These are phyloP conservation scores for Annulohypoxylon truncatum DNA, from an alignment of 2,329 filamentous ascomycete genomes.

Conservation along the genomic window DNA sequence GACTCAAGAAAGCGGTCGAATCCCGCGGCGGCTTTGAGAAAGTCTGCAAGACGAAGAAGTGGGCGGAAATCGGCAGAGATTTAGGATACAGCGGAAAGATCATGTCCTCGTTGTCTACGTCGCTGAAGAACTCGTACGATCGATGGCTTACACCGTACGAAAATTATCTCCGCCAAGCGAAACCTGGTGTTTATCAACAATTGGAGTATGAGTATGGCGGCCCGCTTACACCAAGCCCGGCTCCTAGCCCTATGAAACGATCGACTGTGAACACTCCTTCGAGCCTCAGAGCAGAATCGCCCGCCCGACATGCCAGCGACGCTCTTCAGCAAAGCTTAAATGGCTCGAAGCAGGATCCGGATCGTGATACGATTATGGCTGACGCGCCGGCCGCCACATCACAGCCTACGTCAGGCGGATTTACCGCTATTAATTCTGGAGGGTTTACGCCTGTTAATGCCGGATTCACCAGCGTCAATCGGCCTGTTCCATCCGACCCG, in stretches of 20 bases:
- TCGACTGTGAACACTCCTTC: conserved; percentile 70
- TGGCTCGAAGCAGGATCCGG: conserved; percentile 58
- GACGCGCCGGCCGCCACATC: conserved; percentile 57
- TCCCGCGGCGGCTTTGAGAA: conserved; percentile 93
- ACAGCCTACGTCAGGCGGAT: conserved; percentile 63
- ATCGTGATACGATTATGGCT: conserved; percentile 61
- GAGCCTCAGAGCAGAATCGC: conserved; percentile 72
- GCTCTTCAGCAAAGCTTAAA: conserved; percentile 62
- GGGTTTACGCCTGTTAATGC: conserved; percentile 81
- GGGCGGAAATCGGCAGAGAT: conserved; percentile 97
- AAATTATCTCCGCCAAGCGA: conserved; percentile 89
- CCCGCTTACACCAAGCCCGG: conserved; percentile 81
- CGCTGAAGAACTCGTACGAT: conserved; percentile 97
- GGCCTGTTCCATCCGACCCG: conserved; percentile 56
- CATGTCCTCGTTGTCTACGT: conserved; percentile 98
- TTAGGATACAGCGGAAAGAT: conserved; percentile 99
- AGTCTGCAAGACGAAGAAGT: conserved; percentile 98
- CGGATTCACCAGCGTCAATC: conserved; percentile 76
- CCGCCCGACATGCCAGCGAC: conserved; percentile 69
- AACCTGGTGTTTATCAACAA: conserved; percentile 96
- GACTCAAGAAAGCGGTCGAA: conserved; percentile 96
- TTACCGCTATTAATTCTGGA: conserved; percentile 69
- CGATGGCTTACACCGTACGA: conserved; percentile 98
- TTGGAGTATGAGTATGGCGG: conserved; percentile 93
- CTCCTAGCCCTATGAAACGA: conserved; percentile 76